These are phyloP conservation scores for Alternaria solani DNA, from an alignment of 2,329 filamentous ascomycete species.

Conservation along the genomic window DNA sequence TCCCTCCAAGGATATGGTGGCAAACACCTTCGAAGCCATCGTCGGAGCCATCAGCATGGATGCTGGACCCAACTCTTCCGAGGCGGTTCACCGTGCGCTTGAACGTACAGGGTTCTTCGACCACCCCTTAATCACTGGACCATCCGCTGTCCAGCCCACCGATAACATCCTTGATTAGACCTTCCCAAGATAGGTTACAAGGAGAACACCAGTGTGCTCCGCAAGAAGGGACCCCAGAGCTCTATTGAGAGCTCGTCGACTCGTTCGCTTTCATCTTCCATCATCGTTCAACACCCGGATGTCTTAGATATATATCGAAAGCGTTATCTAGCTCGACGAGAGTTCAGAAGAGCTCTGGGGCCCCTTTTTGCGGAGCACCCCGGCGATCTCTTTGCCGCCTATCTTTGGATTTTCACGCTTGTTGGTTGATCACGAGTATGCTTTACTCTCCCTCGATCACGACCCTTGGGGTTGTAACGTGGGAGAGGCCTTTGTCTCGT, in stretches of 20 bases:
- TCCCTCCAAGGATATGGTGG: not conserved
- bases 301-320: not conserved
- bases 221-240: not conserved
- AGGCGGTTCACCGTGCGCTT: slow-evolving; percentile 4
- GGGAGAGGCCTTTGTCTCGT: not conserved
- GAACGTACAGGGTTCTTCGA: slow-evolving; percentile 10
- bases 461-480: not conserved
- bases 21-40: slow-evolving; percentile 6
- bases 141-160: slow-evolving; percentile 1
- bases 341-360: not conserved
- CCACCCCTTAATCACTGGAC: slow-evolving; percentile 2
- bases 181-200: not conserved
- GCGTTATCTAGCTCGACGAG: not conserved
- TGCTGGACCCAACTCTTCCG: not conserved
- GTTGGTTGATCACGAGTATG: not conserved
- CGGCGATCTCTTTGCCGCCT: not conserved
- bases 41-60: not conserved
- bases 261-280: not conserved
- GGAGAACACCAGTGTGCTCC: not conserved
- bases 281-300: not conserved
- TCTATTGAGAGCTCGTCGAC: not conserved
- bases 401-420: not conserved
- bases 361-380: not conserved
- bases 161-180: not conserved
- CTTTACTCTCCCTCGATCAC: not conserved